phyloP scores from a whole-genome alignment of 495 filamentous ascomycete species.

The Xylaria venustula region DNA sequence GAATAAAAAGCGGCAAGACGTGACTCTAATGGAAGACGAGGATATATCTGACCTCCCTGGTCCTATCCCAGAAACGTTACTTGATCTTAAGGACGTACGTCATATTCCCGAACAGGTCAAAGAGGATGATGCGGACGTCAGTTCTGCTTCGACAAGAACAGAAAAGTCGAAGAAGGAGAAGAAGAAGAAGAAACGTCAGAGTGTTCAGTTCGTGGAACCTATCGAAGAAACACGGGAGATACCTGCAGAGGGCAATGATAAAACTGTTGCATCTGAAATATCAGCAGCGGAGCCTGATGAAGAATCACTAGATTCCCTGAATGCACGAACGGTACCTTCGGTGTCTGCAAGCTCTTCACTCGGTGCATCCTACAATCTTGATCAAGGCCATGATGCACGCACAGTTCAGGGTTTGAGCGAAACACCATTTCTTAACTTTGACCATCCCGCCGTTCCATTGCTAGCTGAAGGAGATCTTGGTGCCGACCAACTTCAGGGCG shows the following conservation, averaged over 20 bases:
- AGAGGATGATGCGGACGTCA: slow-evolving; percentile 10
- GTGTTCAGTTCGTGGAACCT: slow-evolving; percentile 21
- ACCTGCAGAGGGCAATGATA: slow-evolving; percentile 3
- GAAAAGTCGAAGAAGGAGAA: slow-evolving; percentile 28
- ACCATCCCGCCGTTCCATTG: background rate
- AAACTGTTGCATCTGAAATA: slow-evolving; percentile 6
- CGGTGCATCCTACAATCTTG: background rate
- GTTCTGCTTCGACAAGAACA: background rate
- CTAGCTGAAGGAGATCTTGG: slow-evolving; percentile 1
- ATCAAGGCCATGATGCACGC: background rate
- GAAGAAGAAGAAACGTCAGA: slow-evolving; percentile 29
- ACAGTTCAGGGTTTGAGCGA: background rate
- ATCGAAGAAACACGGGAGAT: slow-evolving; percentile 19
- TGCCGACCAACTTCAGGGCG: background rate
- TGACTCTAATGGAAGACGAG: background rate
- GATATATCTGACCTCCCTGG: slow-evolving; percentile 1
- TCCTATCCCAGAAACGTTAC: slow-evolving; percentile 10
- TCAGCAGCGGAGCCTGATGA: slow-evolving; percentile 14
- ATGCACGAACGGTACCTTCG: background rate
- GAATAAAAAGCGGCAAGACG: background rate
- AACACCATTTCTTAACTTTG: background rate
- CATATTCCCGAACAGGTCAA: slow-evolving; percentile 8
- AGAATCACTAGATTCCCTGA: slow-evolving; percentile 7
- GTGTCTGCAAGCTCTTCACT: background rate
- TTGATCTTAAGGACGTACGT: slow-evolving; percentile 4